These are phyloP conservation scores for Pythium dissimile DNA, from an alignment of 352 stramenopile species.

Conservation along the genomic window DNA sequence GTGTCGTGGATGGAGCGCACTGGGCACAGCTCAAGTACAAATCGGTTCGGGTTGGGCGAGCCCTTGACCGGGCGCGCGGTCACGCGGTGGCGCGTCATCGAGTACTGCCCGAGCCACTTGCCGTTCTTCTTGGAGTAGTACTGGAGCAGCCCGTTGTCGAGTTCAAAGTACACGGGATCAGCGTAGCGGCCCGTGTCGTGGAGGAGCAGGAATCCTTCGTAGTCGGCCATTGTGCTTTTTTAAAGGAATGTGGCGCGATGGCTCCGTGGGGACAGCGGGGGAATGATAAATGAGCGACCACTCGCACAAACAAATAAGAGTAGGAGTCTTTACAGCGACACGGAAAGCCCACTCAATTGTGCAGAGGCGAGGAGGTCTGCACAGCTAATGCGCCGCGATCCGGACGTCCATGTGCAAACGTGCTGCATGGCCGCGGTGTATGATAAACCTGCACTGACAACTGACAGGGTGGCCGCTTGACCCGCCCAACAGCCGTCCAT, in stretches of 20 bases:
- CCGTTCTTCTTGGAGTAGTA: conserved; percentile 76
- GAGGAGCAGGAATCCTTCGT: conserved; percentile 75
- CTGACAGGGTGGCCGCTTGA: background rate
- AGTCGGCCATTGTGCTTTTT: conserved; percentile 58
- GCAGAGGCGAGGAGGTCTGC: background rate
- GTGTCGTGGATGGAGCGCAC: conserved; percentile 76
- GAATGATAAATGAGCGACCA: background rate
- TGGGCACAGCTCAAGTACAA: conserved; percentile 65
- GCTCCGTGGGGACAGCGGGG: background rate
- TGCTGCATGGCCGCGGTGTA: background rate
- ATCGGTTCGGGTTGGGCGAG: conserved; percentile 54
- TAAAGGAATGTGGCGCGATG: background rate
- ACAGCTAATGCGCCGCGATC: too few species aligned
- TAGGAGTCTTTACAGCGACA: background rate
- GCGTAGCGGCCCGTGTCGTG: conserved; percentile 43
- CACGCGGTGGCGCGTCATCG: conserved; percentile 69
- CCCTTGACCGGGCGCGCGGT: conserved; percentile 38
- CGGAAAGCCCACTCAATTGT: background rate
- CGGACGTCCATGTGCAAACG: conserved; percentile 3
- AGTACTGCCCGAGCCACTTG: conserved; percentile 66
- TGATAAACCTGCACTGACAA: background rate
- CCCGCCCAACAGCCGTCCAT: background rate
- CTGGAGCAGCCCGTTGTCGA: conserved; percentile 62
- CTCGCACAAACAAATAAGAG: too few species aligned
- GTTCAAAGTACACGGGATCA: conserved; percentile 77